Conservation (phyloP, 2,329 filamentous ascomycete species). For the Diaporthe velutina region DNA sequence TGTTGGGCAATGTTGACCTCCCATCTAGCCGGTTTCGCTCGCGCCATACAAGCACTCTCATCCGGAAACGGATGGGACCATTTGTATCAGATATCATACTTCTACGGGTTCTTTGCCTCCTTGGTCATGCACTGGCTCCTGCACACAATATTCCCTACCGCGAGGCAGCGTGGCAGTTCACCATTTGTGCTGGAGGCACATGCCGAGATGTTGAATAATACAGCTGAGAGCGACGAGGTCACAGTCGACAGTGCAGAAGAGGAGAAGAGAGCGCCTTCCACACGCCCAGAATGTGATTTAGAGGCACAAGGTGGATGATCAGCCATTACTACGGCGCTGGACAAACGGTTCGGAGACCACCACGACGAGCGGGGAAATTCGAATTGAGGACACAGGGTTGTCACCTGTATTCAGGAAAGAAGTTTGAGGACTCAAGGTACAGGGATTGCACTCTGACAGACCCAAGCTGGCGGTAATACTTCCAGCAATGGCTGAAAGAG, state of each 20-base stretch:
- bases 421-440: neutral
- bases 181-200: constrained; percentile 46
- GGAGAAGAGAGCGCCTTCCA: constrained; percentile 3
- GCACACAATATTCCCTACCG: constrained; percentile 42
- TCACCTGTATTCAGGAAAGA: too few species aligned
- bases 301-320: neutral
- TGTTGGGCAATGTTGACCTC: neutral
- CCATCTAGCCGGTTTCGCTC: constrained; percentile 44
- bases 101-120: constrained; percentile 47
- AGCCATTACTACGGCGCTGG: too few species aligned
- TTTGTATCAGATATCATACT: constrained; percentile 47
- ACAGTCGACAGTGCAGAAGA: constrained; percentile 7
- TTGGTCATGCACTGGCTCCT: constrained; percentile 43
- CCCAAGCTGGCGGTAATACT: neutral
- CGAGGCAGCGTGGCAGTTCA: constrained; percentile 44
- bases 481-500: neutral
- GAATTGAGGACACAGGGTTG: neutral
- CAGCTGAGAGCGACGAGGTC: neutral
- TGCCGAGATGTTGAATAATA: constrained; percentile 34
- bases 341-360: neutral
- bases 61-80: constrained; percentile 48
- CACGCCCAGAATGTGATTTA: neutral
- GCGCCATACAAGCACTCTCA: constrained; percentile 42
- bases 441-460: neutral
- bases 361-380: too few species aligned